Base-by-base conservation (phyloP, 352 stramenopile genomes). In the Phytophthora capsici region DNA sequence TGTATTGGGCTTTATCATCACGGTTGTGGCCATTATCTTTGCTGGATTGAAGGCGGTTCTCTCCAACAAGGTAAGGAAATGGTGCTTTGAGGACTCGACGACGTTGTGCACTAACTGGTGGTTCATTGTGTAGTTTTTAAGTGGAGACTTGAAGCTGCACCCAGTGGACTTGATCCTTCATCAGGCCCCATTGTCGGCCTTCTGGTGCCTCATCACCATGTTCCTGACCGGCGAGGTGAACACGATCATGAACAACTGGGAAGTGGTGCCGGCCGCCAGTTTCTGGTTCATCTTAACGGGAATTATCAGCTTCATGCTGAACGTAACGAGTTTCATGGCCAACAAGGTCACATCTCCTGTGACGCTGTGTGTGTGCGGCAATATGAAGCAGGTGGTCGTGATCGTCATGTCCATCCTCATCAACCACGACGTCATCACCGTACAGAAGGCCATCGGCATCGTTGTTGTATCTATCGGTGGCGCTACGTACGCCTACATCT, bases 271-370 rank as follows among this genome's bases (percentile, higher is more conserved):
- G 34, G 55, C 63, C 6, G 76, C 84, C 22, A 75, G 76, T 43
- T 83, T 85, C 52, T 92, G 83, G 85, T 94, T 88, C 68, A 36
- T 95, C n/a, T 44, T 97, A 45, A 97, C 89, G 40, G 94, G 93
- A 36, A 65, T 96, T 20, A 82, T 95, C 36, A 96, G 86, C 45
- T 98, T 98, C 63, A 80, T 96, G 56, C 86, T 98, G 25, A 98
- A 98, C 70, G 84, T 98, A 59, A 96, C 81, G 48, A 98, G 90
- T 60, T 96, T 98, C 60, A 93, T 96, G 69, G 91, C 95, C 38
- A 98, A 98, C 77, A 98, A 98, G 57, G 80, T 98, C 30, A 98
- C 95, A 28, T 98, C 90, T 20, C 87, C 95, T n/a, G 78, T 98
- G 54, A 98, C 94, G 57, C 71, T 98, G 14, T 97, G 84, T 53